Conservation (phyloP, 805 yeast genomes). For the Ogataea henricii region DNA sequence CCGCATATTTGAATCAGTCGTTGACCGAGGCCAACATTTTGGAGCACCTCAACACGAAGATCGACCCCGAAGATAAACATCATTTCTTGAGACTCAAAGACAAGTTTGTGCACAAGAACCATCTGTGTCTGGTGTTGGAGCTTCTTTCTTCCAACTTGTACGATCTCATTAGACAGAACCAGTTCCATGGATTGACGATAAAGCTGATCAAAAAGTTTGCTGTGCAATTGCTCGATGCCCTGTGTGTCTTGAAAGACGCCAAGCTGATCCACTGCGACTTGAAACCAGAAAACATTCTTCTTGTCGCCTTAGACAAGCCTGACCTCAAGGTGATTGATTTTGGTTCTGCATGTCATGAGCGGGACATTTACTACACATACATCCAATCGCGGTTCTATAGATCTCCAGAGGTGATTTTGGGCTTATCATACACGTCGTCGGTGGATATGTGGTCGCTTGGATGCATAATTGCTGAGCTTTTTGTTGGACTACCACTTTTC, state of each 20-base stretch:
- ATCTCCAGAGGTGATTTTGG: slow-evolving; percentile 91
- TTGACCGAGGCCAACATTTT: slow-evolving; percentile 85
- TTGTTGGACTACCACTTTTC: slow-evolving; percentile 85
- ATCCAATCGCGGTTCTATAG: slow-evolving; percentile 92
- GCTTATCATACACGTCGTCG: slow-evolving; percentile 87
- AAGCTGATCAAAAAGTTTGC: slow-evolving; percentile 77
- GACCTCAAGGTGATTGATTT: slow-evolving; percentile 92
- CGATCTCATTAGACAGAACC: slow-evolving; percentile 89
- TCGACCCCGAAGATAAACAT: slow-evolving; percentile 70
- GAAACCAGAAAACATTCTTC: slow-evolving; percentile 91
- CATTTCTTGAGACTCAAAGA: slow-evolving; percentile 80
- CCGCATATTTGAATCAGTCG: slow-evolving; percentile 89
- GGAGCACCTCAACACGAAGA: slow-evolving; percentile 73
- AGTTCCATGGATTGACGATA: slow-evolving; percentile 85
- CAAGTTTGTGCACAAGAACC: slow-evolving; percentile 89
- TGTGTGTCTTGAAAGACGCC: slow-evolving; percentile 76
- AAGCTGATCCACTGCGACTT: slow-evolving; percentile 93
- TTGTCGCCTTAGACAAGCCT: slow-evolving; percentile 79
- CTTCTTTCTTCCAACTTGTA: slow-evolving; percentile 83
- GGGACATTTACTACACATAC: slow-evolving; percentile 86
- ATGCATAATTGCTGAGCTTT: slow-evolving; percentile 59
- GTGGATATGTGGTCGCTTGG: slow-evolving; percentile 81
- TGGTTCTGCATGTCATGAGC: slow-evolving; percentile 92
- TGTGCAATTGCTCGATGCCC: slow-evolving; percentile 76
- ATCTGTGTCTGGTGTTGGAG: slow-evolving; percentile 91